phyloP scores from a whole-genome alignment of 2,329 filamentous ascomycete species.

The Leptographium wingfieldii region DNA sequence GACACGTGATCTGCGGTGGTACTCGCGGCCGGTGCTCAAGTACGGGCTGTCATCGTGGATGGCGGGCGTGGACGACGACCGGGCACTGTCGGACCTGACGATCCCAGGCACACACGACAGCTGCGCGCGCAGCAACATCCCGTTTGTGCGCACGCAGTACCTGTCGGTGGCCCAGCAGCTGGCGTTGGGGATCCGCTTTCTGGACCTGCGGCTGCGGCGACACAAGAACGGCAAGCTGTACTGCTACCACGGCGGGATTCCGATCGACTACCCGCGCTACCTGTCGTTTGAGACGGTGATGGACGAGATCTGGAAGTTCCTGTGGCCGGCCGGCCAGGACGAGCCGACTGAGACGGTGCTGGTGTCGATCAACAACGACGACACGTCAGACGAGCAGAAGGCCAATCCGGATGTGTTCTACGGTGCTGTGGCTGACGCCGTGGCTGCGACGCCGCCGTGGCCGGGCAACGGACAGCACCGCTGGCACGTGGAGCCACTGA shows the following conservation, averaged over 20 bases:
- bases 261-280: conserved; percentile 49
- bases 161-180: conserved; percentile 50
- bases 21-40: conserved; percentile 19
- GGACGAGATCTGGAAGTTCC: conserved; percentile 45
- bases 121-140: conserved; percentile 27
- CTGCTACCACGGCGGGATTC: conserved; percentile 60
- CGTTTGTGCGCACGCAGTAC: conserved; percentile 61
- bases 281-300: conserved; percentile 51
- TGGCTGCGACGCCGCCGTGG: conserved; percentile 24
- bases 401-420: conserved; percentile 25
- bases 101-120: conserved; percentile 67
- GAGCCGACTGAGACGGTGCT: conserved; percentile 54
- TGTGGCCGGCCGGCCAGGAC: conserved; percentile 29
- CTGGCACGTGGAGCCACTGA: conserved; percentile 48
- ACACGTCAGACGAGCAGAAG: conserved; percentile 47
- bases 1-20: conserved; percentile 22
- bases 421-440: conserved; percentile 40
- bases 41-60: conserved; percentile 46
- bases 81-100: conserved; percentile 48
- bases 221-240: conserved; percentile 35
- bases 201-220: conserved; percentile 43
- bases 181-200: conserved; percentile 58
- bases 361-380: conserved; percentile 56
- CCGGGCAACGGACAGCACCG: conserved; percentile 21
- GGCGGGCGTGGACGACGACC: conserved; percentile 41